Base-by-base conservation (phyloP, 2,329 filamentous ascomycete genomes). In the Pestalotiopsis sp. region DNA sequence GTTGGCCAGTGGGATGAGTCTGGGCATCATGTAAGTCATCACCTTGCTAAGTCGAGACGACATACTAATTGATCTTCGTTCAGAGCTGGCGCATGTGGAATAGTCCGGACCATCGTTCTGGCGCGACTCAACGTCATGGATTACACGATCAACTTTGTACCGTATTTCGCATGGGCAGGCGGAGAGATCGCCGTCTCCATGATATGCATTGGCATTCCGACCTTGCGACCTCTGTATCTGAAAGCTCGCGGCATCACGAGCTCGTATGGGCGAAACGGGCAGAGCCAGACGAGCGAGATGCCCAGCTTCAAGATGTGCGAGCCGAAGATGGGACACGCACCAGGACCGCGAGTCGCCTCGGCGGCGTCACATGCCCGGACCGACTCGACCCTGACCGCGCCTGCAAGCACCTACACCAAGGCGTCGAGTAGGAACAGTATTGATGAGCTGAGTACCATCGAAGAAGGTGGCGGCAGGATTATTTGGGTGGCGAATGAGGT, bases 71-170 rank as follows among this genome's bases (percentile, higher is more conserved):
- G 17, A 72, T 45, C 39, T 38, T 12, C 17, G 13, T 31, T 11
- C 61, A 80, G 78, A 57, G 79, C 78, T 25, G 79, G 78, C 3
- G 78, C 75, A 23, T 80, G 78, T 49, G 79, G 78, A 17, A 79
- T 80, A 38, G 75, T 72, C 2, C 69, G 75, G 57, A 77, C 74
- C 3, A 71, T 75, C 1, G 74, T 77, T 4, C 69, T 77, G 3
- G 73, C 74, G 2, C 68, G 66, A 20, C 68, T 76, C 1, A 69
- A 75, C 62, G 74, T 75, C n/a, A 73, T 69, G 57, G 74, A 76
- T 61, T 77, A 76, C 63, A 77, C 75, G 14, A n/a, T 75, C 36
- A 75, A 76, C 49, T 76, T 76, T 45, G 75, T 77, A 3, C 72
- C 73, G 7, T 77, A 77, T 55, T 77, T 76, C 61, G 74, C 75